These are phyloP conservation scores for Penicillium taxi DNA, from an alignment of 495 filamentous ascomycete species.

Conservation along the genomic window DNA sequence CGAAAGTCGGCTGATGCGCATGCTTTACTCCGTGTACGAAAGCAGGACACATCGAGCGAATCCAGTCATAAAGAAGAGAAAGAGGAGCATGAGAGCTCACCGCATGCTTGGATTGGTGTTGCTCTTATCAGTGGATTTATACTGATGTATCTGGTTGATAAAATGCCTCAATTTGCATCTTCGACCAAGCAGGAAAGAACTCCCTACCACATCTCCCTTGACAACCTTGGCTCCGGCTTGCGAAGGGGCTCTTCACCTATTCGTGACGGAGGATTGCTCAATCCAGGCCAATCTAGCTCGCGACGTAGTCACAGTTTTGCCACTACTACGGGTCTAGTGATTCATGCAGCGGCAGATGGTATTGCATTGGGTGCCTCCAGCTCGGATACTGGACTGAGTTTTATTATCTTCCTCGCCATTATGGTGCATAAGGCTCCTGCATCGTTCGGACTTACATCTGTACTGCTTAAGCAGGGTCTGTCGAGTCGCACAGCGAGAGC, in stretches of 20 bases:
- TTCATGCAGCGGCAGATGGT: slow-evolving; percentile 93
- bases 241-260: slow-evolving; percentile 44
- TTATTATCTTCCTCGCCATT: slow-evolving; percentile 91
- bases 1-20: slow-evolving; percentile 7
- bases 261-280: slow-evolving; percentile 33
- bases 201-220: slow-evolving; percentile 70
- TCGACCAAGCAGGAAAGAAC: slow-evolving; percentile 45
- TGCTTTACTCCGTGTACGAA: slow-evolving; percentile 11
- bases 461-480: slow-evolving; percentile 80
- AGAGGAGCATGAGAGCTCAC: slow-evolving; percentile 36
- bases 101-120: slow-evolving; percentile 72
- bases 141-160: slow-evolving; percentile 95
- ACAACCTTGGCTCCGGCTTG: slow-evolving; percentile 57
- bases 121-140: slow-evolving; percentile 84
- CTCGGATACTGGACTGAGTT: slow-evolving; percentile 61
- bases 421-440: slow-evolving; percentile 97
- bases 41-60: slow-evolving; percentile 38
- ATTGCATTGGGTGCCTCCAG: slow-evolving; percentile 89
- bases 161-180: slow-evolving; percentile 64
- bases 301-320: slow-evolving; percentile 44
- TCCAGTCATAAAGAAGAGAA: slow-evolving; percentile 19
- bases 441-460: slow-evolving; percentile 85
- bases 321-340: slow-evolving; percentile 89
- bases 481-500: slow-evolving; percentile 76
- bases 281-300: slow-evolving; percentile 23